These are phyloP conservation scores for Penicillium dipodomyicola DNA, from an alignment of 495 filamentous ascomycete genomes.

Conservation along the genomic window DNA sequence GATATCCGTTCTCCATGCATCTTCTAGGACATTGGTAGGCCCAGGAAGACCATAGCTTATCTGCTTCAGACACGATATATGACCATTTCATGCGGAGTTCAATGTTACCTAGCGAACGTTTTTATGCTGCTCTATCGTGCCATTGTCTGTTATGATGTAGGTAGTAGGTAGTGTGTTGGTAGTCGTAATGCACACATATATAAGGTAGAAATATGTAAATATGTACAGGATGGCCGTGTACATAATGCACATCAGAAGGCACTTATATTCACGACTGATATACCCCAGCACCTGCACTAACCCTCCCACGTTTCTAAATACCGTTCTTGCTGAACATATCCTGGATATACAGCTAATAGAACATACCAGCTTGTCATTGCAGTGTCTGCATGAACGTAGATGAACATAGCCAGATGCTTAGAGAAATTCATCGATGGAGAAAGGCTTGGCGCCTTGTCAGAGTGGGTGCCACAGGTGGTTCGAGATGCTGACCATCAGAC, in stretches of 20 bases:
- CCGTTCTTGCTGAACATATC: too few species aligned
- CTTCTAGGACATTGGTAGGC: background rate
- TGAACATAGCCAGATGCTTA: too few species aligned
- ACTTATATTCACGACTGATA: background rate
- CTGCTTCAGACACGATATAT: slow-evolving; percentile 8
- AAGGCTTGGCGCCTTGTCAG: too few species aligned
- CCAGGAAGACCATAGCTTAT: background rate
- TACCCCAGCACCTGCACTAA: background rate
- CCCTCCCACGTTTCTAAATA: background rate
- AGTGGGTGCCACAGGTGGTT: too few species aligned
- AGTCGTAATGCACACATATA: too few species aligned
- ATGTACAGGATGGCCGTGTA: background rate
- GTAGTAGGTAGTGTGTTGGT: background rate
- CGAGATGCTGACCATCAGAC: too few species aligned
- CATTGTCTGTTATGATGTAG: background rate
- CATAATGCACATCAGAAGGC: background rate
- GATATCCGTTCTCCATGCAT: background rate
- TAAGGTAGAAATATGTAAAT: background rate
- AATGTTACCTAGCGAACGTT: background rate
- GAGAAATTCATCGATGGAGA: too few species aligned
- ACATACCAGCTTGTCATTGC: too few species aligned
- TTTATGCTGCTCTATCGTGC: background rate
- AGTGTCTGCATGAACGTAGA: too few species aligned
- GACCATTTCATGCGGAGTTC: background rate
- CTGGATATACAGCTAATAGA: too few species aligned